These are phyloP conservation scores for Rhododendron griersonianum DNA, from an alignment of 148 eudicot species.

Conservation along the genomic window DNA sequence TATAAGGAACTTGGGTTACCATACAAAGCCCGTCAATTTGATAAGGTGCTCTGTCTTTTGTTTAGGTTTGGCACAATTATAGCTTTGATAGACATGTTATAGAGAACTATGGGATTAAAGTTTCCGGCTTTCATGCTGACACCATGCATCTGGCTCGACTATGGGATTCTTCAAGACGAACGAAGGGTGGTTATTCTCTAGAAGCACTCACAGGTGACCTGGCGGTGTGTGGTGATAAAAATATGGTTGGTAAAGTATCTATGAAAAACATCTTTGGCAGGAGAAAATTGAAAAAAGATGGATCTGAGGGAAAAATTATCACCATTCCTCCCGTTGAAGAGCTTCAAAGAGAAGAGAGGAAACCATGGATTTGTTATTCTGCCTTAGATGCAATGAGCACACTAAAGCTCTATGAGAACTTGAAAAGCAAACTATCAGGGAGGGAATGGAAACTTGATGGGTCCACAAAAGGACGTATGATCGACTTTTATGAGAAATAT, in stretches of 20 bases:
- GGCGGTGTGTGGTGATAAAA: conserved; percentile 36
- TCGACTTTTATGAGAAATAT: conserved; percentile 59
- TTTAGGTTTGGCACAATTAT: conserved; percentile 99
- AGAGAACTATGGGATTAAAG: conserved; percentile 75
- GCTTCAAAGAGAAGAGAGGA: conserved; percentile 65
- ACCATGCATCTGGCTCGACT: conserved; percentile 99
- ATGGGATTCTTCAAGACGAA: conserved; percentile 86
- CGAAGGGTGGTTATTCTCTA: conserved; percentile 86
- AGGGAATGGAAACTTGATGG: conserved; percentile 65
- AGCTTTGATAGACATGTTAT: conserved; percentile 93
- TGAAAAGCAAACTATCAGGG: conserved; percentile 51
- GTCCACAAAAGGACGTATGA: conserved; percentile 51
- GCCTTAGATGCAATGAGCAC: conserved; percentile 90
- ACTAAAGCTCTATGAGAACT: conserved; percentile 75
- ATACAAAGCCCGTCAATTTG: not conserved
- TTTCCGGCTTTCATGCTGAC: conserved; percentile 93
- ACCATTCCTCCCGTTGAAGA: conserved; percentile 77
- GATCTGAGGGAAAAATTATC: conserved; percentile 72
- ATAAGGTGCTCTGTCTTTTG: not conserved
- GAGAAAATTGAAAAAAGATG: conserved; percentile 77
- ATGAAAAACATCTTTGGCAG: conserved; percentile 88
- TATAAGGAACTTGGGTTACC: not conserved
- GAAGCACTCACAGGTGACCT: conserved; percentile 83
- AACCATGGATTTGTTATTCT: conserved; percentile 86
- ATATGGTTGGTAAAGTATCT: conserved; percentile 72